phyloP scores from a whole-genome alignment of 768 basidiomycete species.

The Kwoniella shandongensis region DNA sequence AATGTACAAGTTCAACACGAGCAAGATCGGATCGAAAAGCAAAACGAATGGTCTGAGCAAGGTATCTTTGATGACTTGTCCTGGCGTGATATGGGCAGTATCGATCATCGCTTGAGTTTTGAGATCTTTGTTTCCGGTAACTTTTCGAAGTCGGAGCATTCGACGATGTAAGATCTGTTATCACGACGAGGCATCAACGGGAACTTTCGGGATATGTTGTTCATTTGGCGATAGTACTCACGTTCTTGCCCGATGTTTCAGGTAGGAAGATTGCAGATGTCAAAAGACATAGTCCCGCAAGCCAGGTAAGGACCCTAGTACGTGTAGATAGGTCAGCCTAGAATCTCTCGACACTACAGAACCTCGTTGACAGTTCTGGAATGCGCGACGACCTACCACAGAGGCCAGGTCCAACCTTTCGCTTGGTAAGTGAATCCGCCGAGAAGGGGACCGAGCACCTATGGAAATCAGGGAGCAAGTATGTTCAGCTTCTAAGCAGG shows the following conservation, averaged over 20 bases:
- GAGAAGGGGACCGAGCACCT: slow-evolving; percentile 5
- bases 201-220: background rate
- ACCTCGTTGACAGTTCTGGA: too few relatives aligned
- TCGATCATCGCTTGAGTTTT: slow-evolving; percentile 37
- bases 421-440: slow-evolving; percentile 18
- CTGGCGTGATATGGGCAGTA: slow-evolving; percentile 8
- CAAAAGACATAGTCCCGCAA: slow-evolving; percentile 13
- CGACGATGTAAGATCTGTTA: slow-evolving; percentile 20
- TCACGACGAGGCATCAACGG: slow-evolving; percentile 6
- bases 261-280: slow-evolving; percentile 13
- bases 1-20: slow-evolving; percentile 42
- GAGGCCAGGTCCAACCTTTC: slow-evolving; percentile 20
- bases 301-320: slow-evolving; percentile 13
- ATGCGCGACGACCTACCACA: slow-evolving; percentile 13
- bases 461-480: too few relatives aligned
- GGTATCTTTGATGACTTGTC: slow-evolving; percentile 6
- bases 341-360: too few relatives aligned
- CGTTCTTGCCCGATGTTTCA: slow-evolving; percentile 16
- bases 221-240: too few relatives aligned
- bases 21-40: slow-evolving; percentile 50
- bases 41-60: slow-evolving; percentile 41
- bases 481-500: too few relatives aligned
- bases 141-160: slow-evolving; percentile 29
- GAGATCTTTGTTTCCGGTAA: slow-evolving; percentile 38
- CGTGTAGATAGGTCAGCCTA: background rate